Percentiles rank a stretch among this genome's conserved stretches.
Evolutionary conservation across 805 yeast genomes (phyloP).

Genomic region (Blastobotrys mokoenaii): DNA sequence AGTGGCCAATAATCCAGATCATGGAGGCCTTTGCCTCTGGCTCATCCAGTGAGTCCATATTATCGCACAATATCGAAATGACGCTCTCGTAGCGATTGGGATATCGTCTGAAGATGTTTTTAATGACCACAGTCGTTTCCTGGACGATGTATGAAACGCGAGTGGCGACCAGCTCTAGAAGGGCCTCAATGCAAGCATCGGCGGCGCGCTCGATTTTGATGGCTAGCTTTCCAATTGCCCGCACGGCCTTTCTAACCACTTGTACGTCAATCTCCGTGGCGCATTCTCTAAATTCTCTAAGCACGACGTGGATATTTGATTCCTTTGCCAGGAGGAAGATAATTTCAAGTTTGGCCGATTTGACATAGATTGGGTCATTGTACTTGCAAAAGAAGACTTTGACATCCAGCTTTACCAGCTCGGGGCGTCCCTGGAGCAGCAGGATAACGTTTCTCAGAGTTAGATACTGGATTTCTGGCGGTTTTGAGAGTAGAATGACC

Average conservation of each 20-base stretch:
- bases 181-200: constrained; percentile 50
- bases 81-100: constrained; percentile 48
- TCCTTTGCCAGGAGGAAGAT: constrained; percentile 70
- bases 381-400: constrained; percentile 72
- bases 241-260: constrained; percentile 78
- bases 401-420: constrained; percentile 57
- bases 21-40: constrained; percentile 71
- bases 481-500: constrained; percentile 60
- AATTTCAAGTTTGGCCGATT: constrained; percentile 84
- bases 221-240: constrained; percentile 86
- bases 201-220: constrained; percentile 62
- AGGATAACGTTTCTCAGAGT: constrained; percentile 74
- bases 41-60: constrained; percentile 52
- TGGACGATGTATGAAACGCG: constrained; percentile 70
- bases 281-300: constrained; percentile 74
- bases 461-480: constrained; percentile 76
- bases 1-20: constrained; percentile 80
- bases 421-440: constrained; percentile 56
- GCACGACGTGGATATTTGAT: constrained; percentile 48
- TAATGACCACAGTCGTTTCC: constrained; percentile 68
- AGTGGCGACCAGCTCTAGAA: constrained; percentile 51
- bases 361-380: constrained; percentile 80
- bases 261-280: constrained; percentile 80
- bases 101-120: constrained; percentile 68
- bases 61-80: constrained; percentile 34